A percentile compares a stretch with the other conserved stretches of the same genome.
These are phyloP conservation scores for Amphibolis antarctica DNA, from an alignment of 106 monocot species.

Conservation along the genomic window DNA sequence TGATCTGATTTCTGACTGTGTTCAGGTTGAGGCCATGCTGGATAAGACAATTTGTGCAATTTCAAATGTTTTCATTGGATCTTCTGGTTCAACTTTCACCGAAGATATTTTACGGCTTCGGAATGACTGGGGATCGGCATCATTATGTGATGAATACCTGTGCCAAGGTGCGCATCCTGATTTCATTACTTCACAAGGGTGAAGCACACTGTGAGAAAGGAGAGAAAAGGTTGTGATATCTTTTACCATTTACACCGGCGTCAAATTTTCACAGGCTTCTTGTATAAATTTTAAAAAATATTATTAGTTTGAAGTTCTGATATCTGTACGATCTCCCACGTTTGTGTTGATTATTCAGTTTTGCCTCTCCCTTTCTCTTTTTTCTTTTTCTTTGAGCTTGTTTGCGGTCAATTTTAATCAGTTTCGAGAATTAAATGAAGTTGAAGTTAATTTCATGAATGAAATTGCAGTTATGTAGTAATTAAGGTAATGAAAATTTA, in stretches of 20 bases:
- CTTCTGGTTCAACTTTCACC: conserved; percentile 40
- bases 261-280: no score
- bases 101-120: conserved; percentile 33
- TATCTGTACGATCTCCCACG: no score
- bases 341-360: no score
- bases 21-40: conserved; percentile 77
- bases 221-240: not conserved
- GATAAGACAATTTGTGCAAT: conserved; percentile 67
- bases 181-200: conserved; percentile 24
- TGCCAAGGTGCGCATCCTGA: conserved; percentile 32
- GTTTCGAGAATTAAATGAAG: no score
- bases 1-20: not conserved
- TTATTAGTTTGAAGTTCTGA: not conserved
- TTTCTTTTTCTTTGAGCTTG: no score
- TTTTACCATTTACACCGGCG: no score
- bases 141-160: conserved; percentile 30
- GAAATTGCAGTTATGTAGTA: no score
- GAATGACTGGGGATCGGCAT: conserved; percentile 28
- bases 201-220: not conserved
- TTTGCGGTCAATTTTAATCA: no score
- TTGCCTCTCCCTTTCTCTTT: no score
- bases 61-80: conserved; percentile 36
- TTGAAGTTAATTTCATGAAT: no score
- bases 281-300: not conserved
- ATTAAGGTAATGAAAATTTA: no score